Evolutionary conservation across 1,139 yeast genomes (phyloP).

Genomic region (Yamadazyma dendronema): DNA sequence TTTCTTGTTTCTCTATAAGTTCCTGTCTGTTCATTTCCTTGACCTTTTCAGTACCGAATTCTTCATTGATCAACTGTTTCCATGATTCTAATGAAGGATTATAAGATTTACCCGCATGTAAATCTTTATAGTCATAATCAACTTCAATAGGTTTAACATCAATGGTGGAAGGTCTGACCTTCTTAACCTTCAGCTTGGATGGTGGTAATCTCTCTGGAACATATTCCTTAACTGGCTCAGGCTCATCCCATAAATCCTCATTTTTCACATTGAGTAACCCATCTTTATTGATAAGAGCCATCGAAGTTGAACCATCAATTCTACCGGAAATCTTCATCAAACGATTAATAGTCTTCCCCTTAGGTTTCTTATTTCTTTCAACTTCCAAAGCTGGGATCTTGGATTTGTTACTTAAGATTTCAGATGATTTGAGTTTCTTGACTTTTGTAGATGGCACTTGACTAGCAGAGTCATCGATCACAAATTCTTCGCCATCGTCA

Average conservation of each 20-base stretch:
- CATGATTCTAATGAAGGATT: constrained; percentile 87
- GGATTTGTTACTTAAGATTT: constrained; percentile 73
- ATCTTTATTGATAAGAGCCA: constrained; percentile 56
- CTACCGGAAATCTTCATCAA: constrained; percentile 87
- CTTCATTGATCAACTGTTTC: constrained; percentile 68
- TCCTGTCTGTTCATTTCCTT: constrained; percentile 64
- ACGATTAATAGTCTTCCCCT: constrained; percentile 63
- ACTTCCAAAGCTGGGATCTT: constrained; percentile 66
- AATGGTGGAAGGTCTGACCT: constrained; percentile 13
- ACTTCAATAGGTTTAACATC: constrained; percentile 22
- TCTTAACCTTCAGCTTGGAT: constrained; percentile 7
- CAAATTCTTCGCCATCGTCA: constrained; percentile 49
- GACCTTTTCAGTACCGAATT: constrained; percentile 62
- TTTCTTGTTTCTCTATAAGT: constrained; percentile 59
- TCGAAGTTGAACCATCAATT: constrained; percentile 52
- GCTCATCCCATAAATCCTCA: constrained; percentile 69
- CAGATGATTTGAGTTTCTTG: constrained; percentile 61
- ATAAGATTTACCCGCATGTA: constrained; percentile 85
- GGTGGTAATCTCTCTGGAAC: constrained; percentile 17
- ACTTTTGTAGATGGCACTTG: constrained; percentile 13
- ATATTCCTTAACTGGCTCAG: constrained; percentile 32
- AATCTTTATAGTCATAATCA: constrained; percentile 11
- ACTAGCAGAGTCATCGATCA: constrained; percentile 54
- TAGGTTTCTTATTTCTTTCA: constrained; percentile 32
- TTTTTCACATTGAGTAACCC: constrained; percentile 55